Evolutionary conservation across 352 stramenopile species (phyloP).

Genomic region (Phytopythium boreale): DNA sequence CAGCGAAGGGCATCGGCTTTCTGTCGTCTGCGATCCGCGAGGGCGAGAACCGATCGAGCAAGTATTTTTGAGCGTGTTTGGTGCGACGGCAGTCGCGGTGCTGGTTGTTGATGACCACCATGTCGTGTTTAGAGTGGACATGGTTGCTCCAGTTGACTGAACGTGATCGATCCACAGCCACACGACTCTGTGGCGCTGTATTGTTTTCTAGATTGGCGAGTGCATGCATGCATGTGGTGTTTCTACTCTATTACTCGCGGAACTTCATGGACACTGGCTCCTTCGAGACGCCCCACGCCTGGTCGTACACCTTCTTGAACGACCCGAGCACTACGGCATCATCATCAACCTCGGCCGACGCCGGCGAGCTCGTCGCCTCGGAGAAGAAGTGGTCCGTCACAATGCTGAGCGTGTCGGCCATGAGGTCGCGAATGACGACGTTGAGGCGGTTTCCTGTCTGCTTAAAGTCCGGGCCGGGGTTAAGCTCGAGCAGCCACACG

Average conservation of each 20-base stretch:
- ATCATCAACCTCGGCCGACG: neutral
- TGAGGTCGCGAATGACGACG: conserved; percentile 56
- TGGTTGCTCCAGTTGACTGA: neutral
- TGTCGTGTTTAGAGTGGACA: neutral
- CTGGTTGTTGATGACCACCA: neutral
- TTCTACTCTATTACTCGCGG: conserved; percentile 24
- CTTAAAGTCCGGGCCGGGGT: conserved; percentile 79
- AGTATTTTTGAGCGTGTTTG: conserved; percentile 53
- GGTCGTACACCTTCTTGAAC: conserved; percentile 54
- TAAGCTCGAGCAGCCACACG: conserved; percentile 70
- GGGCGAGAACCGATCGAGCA: conserved; percentile 36
- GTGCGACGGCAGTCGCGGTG: neutral
- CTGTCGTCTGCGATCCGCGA: conserved; percentile 72
- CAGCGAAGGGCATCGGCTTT: conserved; percentile 82
- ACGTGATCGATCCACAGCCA: neutral
- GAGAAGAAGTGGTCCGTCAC: conserved; percentile 55
- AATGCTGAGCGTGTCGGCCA: conserved; percentile 54
- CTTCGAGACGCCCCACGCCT: conserved; percentile 53
- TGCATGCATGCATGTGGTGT: neutral
- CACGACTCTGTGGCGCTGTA: neutral
- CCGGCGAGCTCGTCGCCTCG: neutral
- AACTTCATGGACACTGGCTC: conserved; percentile 53
- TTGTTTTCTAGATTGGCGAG: neutral
- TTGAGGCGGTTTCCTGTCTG: conserved; percentile 61
- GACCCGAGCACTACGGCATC: conserved; percentile 21